Base-by-base conservation (phyloP, 257 asterid species). In the Paraleonurus japonicus region DNA sequence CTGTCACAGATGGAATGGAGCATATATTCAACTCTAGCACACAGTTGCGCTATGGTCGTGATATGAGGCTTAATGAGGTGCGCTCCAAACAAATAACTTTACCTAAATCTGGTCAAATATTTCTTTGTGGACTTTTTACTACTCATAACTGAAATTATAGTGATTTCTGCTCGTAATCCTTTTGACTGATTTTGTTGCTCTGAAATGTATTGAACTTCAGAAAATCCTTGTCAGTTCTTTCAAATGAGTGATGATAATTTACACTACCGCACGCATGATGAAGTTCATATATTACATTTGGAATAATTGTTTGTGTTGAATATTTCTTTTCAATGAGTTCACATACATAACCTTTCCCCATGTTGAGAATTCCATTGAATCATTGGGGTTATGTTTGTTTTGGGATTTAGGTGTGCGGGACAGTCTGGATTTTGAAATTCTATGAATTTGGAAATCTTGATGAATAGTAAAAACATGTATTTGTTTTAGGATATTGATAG, bases 41-140 rank as follows among this genome's bases (percentile, higher is more conserved):
- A 74, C 96, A 88, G 81, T 83, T 95, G 71, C 95, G 95, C 12
- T 95, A 87, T 86, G 99, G 99, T 69, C 85, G 88, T 73, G 99
- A 95, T 85, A 88, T 95, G 79, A 92, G 98, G 67, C 86, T 95
- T 65, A 95, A 95, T 83, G 99, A 95, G 98, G 98, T 94, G 72
- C 67, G 65, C 60, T 73, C 28, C 67, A 22, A 71, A 28, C 68
- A 15, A 53, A 64, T 15, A 61, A 50, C 75, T 66, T n/a, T 70
- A 58, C 41, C 28, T 26, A 33, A 41, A 58, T 73, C 63, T 28
- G 28, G n/a, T 6, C 9, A 50, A 35, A 74, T 67, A 32, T 17
- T 54, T 62, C 6, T 6, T 26, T 68, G 3, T 37, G 35, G 13
- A 26, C 7, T 50, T 37, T 16, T 57, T 35, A 53, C 63, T 43